A percentile compares a stretch with the other conserved stretches of the same genome.
phyloP scores from a whole-genome alignment of 768 basidiomycete genomes.

The Guyanaporus albipodus region DNA sequence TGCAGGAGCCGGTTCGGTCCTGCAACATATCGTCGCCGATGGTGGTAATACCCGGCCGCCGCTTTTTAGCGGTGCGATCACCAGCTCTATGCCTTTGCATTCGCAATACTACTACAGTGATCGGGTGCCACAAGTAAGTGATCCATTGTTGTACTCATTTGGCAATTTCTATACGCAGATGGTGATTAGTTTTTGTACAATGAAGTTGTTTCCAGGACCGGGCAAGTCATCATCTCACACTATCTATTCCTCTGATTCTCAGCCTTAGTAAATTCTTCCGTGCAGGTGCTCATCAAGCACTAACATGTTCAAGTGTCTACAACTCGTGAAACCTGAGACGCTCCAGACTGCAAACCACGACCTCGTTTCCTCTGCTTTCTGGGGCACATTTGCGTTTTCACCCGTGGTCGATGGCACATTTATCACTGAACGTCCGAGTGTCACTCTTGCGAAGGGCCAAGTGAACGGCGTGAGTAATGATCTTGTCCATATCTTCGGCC shows the following conservation, averaged over 20 bases:
- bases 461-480: conserved; percentile 38
- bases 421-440: conserved; percentile 40
- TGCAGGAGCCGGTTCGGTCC: conserved; percentile 33
- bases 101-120: conserved; percentile 35
- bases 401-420: conserved; percentile 49
- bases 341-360: conserved; percentile 35
- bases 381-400: conserved; percentile 36
- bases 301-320: conserved; percentile 40
- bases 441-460: conserved; percentile 34
- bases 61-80: conserved; percentile 32
- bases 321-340: conserved; percentile 26
- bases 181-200: conserved; percentile 16
- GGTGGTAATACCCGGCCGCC: conserved; percentile 31
- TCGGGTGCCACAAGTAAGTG: conserved; percentile 25
- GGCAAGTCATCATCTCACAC: conserved; percentile 8
- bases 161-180: background rate
- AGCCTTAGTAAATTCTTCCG: background rate
- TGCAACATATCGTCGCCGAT: conserved; percentile 34
- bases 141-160: background rate
- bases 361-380: conserved; percentile 33
- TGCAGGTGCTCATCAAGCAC: conserved; percentile 31
- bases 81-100: conserved; percentile 30
- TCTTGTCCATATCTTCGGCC: background rate
- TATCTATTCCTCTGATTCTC: conserved; percentile 2
- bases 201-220: conserved; percentile 3